Conservation (phyloP, 768 basidiomycete species). For the Tricholoma furcatifolium region DNA sequence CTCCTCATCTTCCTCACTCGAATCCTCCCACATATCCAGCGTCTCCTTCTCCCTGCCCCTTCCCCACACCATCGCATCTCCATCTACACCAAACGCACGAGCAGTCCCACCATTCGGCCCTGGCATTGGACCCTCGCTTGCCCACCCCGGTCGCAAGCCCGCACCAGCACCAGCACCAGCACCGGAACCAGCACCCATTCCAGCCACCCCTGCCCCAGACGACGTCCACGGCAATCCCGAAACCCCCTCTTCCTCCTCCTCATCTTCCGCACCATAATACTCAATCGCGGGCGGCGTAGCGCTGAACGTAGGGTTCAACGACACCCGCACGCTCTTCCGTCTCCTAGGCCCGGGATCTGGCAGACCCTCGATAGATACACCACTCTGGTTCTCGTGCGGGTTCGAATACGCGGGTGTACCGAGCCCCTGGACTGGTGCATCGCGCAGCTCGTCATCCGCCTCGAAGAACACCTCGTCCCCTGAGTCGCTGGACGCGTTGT, state of each 20-base stretch:
- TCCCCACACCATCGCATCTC: constrained; percentile 1
- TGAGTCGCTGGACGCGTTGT: constrained; percentile 63
- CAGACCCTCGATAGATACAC: neutral
- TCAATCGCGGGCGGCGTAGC: constrained; percentile 65
- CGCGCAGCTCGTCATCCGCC: constrained; percentile 13
- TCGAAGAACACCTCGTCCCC: constrained; percentile 52
- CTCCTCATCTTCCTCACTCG: constrained; percentile 72
- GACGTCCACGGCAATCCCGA: neutral
- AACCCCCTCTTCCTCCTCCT: constrained; percentile 4
- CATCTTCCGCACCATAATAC: constrained; percentile 42
- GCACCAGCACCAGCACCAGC: neutral
- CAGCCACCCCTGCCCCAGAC: neutral
- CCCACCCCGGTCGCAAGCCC: constrained; percentile 12
- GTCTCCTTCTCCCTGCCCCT: constrained; percentile 11
- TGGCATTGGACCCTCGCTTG: constrained; percentile 2
- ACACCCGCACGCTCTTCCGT: constrained; percentile 77
- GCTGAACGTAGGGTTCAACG: constrained; percentile 74
- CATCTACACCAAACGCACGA: constrained; percentile 10
- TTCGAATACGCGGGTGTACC: too few species aligned
- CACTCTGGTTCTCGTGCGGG: neutral
- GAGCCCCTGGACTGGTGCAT: too few species aligned
- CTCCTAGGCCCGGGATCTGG: constrained; percentile 27
- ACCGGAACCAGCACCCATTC: neutral
- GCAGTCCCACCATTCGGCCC: constrained; percentile 12
- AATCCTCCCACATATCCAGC: constrained; percentile 66